Evolutionary conservation across 2,329 filamentous ascomycete genomes (phyloP).

Genomic region (Zasmidium angulare): DNA sequence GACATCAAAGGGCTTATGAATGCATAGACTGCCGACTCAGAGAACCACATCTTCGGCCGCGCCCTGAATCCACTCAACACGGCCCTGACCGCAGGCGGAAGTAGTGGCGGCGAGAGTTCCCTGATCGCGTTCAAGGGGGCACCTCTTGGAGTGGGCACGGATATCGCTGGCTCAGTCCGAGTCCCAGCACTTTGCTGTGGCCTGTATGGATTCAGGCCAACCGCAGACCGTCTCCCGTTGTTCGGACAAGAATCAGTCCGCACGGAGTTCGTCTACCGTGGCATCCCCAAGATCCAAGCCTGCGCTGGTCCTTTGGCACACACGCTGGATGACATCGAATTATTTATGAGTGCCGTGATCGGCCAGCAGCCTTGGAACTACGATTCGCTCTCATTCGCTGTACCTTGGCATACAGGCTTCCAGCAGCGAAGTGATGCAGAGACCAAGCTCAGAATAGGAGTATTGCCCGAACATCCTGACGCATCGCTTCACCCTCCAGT

Average conservation of each 20-base stretch:
- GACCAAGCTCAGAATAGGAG: background rate
- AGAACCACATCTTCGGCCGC: slow-evolving; percentile 54
- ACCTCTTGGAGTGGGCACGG: slow-evolving; percentile 51
- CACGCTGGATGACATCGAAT: background rate
- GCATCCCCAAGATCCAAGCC: background rate
- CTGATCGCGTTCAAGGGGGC: slow-evolving; percentile 44
- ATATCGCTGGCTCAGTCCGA: slow-evolving; percentile 53
- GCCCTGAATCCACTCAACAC: slow-evolving; percentile 48
- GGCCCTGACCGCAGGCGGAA: slow-evolving; percentile 49
- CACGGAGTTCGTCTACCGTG: background rate
- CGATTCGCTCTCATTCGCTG: background rate
- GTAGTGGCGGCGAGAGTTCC: slow-evolving; percentile 47
- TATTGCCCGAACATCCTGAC: background rate
- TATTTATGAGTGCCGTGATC: background rate
- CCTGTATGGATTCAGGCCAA: slow-evolving; percentile 52
- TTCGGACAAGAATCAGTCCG: background rate
- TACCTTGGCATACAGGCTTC: background rate
- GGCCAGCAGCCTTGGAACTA: background rate
- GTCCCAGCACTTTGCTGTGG: slow-evolving; percentile 52
- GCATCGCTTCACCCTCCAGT: background rate
- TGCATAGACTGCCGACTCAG: slow-evolving; percentile 42
- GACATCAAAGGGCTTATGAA: background rate
- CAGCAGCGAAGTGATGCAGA: background rate
- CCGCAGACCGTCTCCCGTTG: slow-evolving; percentile 18
- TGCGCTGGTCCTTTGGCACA: background rate